Evolutionary conservation across 2,329 filamentous ascomycete species (phyloP), one percentile per base, ranked within the genome.

Genomic region (Fusarium falciforme): DNA sequence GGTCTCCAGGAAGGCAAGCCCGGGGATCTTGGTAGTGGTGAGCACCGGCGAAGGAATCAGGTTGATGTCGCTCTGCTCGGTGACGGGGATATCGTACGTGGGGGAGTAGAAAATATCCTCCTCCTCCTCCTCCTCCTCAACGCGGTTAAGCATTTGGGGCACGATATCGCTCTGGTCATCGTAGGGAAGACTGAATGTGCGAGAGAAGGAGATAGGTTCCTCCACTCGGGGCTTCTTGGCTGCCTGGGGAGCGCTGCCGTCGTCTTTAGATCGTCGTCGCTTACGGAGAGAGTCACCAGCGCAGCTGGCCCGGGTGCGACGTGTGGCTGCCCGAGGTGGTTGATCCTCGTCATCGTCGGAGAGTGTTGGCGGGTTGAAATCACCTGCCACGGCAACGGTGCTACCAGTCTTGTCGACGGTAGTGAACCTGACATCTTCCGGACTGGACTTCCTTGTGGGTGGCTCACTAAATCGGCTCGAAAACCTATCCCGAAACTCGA

Each of bases 201-300:
- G 47, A n/a, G 27, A 31, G 47, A 31, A 52, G 42, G 36, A 22
- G 25, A 52, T 8, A 14, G 31, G 20, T 16, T 61, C 58, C 27
- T 47, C 44, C 20, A 40, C 10, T 7, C 65, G 33, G 12, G 17
- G 25, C 36, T 22, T 73, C 49, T 75, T 75, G 29, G 9, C 17
- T 10, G 38, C 31, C 17, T 35, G 17, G 5, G 61, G 22, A 59
- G 64, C 16, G 27, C 55, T 33, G 5, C 36, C 60, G 11, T 64
- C 63, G n/a, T 57, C 59, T 36, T 64, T 62, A 54, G 64, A 67
- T 6, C 58, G 64, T 22, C 64, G 47, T 10, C 67, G 60, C 35
- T 67, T 73, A 9, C 31, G 22, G 11, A 44, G 5, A 17, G 20
- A 31, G 17, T 25, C 20, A n/a, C 16, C 55, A 8, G 66, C 67